A percentile compares a stretch with the other conserved stretches of the same genome.
These are phyloP conservation scores for Centella asiatica DNA, from an alignment of 129 eudicot genomes.

Conservation along the genomic window DNA sequence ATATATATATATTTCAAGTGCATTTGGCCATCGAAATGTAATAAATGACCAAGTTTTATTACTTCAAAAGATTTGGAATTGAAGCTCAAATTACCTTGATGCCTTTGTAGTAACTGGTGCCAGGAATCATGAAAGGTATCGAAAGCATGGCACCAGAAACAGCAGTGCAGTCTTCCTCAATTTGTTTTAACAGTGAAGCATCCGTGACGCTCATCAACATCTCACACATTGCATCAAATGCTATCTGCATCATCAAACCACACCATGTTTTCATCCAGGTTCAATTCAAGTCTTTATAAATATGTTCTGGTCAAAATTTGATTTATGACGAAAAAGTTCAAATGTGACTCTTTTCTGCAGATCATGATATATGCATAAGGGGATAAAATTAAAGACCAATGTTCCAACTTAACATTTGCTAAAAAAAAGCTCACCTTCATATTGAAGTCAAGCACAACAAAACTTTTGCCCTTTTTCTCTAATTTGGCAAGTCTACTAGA, in stretches of 20 bases:
- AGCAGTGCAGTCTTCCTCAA: conserved; percentile 34
- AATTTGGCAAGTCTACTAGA: conserved; percentile 27
- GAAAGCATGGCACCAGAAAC: conserved; percentile 44
- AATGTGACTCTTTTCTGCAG: no score
- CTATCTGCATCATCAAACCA: conserved; percentile 32
- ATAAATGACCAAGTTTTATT: no score
- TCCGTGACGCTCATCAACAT: conserved; percentile 51
- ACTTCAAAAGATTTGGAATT: no score
- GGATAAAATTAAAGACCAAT: no score
- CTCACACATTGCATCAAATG: conserved; percentile 51
- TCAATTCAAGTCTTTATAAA: background rate
- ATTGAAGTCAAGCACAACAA: conserved; percentile 40
- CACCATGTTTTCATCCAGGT: background rate
- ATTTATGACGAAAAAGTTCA: no score
- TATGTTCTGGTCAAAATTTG: no score
- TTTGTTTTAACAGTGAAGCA: conserved; percentile 26
- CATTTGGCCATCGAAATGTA: no score
- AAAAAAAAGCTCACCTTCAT: conserved; percentile 52
- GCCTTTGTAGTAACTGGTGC: conserved; percentile 55
- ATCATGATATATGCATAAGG: no score
- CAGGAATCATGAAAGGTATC: conserved; percentile 56
- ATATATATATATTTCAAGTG: no score
- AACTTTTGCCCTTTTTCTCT: conserved; percentile 35
- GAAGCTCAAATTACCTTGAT: no score
- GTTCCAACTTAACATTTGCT: no score